These are phyloP conservation scores for Hemileccinum impolitum DNA, from an alignment of 768 basidiomycete genomes.

Conservation along the genomic window DNA sequence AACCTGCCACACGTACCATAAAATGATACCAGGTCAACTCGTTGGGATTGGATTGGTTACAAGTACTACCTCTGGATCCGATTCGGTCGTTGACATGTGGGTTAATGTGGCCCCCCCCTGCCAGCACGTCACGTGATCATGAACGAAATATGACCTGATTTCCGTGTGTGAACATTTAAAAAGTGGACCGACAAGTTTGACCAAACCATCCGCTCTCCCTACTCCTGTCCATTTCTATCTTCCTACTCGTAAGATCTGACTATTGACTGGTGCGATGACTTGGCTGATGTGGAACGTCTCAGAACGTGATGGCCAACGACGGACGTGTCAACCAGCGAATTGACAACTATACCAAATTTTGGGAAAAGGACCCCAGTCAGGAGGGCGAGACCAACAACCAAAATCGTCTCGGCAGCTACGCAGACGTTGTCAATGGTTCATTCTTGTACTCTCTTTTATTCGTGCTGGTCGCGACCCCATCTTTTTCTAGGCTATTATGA, in stretches of 20 bases:
- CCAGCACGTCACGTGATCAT: constrained; percentile 2
- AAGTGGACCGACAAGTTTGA: constrained; percentile 2
- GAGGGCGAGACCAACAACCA: constrained; percentile 66
- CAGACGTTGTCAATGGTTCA: constrained; percentile 90
- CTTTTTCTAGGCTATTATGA: constrained; percentile 81
- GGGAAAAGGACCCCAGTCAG: constrained; percentile 76
- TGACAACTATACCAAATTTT: constrained; percentile 85
- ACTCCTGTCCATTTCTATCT: not conserved
- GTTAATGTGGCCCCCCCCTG: too few relatives aligned
- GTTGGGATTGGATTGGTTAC: too few relatives aligned
- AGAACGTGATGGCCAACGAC: constrained; percentile 35
- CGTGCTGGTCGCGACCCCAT: not conserved
- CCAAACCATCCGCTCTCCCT: not conserved
- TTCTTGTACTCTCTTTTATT: not conserved
- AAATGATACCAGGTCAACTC: too few relatives aligned
- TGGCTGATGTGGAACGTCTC: not conserved
- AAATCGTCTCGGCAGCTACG: constrained; percentile 77
- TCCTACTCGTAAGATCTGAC: not conserved
- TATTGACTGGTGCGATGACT: not conserved
- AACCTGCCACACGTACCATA: too few relatives aligned
- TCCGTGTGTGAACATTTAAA: constrained; percentile 8
- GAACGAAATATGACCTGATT: constrained; percentile 20
- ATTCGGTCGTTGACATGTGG: too few relatives aligned
- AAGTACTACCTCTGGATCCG: too few relatives aligned
- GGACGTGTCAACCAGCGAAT: constrained; percentile 67